phyloP scores from a whole-genome alignment of 2,329 filamentous ascomycete genomes.

The Domatiomyces catenatus region DNA sequence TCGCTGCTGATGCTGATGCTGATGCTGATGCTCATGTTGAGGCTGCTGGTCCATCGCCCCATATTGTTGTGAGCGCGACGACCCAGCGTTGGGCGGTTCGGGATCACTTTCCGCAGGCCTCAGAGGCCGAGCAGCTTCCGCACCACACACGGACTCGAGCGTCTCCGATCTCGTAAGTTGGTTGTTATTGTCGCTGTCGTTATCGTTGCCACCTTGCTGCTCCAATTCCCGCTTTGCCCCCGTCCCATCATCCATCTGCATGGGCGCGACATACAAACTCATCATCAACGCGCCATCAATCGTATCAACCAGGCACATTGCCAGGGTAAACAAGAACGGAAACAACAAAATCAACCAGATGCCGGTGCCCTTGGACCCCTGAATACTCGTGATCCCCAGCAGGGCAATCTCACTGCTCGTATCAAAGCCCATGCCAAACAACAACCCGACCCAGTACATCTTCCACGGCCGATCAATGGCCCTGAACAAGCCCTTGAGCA shows the following conservation, averaged over 20 bases:
- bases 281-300: slow-evolving; percentile 91
- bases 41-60: not conserved
- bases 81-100: not conserved
- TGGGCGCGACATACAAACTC: slow-evolving; percentile 59
- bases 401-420: slow-evolving; percentile 89
- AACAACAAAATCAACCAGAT: slow-evolving; percentile 93
- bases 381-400: slow-evolving; percentile 74
- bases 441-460: slow-evolving; percentile 78
- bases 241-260: slow-evolving; percentile 18
- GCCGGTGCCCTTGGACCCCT: slow-evolving; percentile 69
- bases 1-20: not conserved
- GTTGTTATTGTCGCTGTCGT: too few species aligned
- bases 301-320: slow-evolving; percentile 91
- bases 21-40: not conserved
- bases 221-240: too few species aligned
- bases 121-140: too few species aligned
- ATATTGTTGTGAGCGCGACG: not conserved
- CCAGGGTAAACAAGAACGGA: slow-evolving; percentile 80
- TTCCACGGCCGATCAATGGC: slow-evolving; percentile 64
- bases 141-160: not conserved
- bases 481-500: slow-evolving; percentile 63
- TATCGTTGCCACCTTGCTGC: too few species aligned
- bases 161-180: not conserved
- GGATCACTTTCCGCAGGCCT: too few species aligned
- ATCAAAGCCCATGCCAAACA: slow-evolving; percentile 89